Evolutionary conservation across 352 stramenopile genomes (phyloP).

Genomic region (Pythium inflatum): DNA sequence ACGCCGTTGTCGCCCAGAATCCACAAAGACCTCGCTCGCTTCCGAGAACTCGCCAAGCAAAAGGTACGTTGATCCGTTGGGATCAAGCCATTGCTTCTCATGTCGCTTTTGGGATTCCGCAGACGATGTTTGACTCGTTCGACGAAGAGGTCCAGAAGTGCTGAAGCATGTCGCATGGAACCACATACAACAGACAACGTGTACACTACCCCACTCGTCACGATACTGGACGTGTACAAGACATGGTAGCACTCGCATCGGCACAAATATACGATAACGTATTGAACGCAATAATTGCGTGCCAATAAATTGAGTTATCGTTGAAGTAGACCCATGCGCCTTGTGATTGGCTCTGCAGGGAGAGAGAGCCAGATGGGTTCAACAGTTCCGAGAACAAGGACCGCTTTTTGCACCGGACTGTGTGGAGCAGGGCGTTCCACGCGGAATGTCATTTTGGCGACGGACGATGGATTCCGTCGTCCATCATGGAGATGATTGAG

Average conservation of each 20-base stretch:
- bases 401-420: background rate
- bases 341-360: conserved; percentile 7
- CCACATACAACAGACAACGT: too few species aligned
- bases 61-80: conserved; percentile 36
- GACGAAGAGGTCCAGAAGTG: conserved; percentile 28
- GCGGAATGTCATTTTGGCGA: too few species aligned
- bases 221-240: background rate
- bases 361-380: conserved; percentile 12
- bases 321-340: background rate
- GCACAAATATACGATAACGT: too few species aligned
- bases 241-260: background rate
- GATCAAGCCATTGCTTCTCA: background rate
- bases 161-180: conserved; percentile 9
- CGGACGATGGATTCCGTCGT: background rate
- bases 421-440: conserved; percentile 8
- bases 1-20: conserved; percentile 70
- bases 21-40: conserved; percentile 67
- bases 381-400: background rate
- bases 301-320: too few species aligned
- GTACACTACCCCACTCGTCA: conserved; percentile 30
- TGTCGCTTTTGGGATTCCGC: background rate
- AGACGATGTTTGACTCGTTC: conserved; percentile 30
- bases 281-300: background rate
- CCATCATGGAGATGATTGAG: background rate
- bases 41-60: conserved; percentile 59